Evolutionary conservation across 768 basidiomycete species (phyloP).

Genomic region (Mycena belliarum): DNA sequence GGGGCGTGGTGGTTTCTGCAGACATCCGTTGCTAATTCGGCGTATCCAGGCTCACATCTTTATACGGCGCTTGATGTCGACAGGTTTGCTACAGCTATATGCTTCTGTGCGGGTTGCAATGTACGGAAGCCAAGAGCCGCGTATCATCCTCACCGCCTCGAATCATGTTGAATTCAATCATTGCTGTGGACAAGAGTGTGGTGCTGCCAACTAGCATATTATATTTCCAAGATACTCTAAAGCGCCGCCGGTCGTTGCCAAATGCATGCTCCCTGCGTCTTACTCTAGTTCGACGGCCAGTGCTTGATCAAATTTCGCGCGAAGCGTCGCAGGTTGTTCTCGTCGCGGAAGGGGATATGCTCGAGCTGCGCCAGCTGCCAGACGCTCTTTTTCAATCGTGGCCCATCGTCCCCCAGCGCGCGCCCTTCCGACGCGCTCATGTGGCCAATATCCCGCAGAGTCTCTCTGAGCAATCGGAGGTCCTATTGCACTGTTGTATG

Average conservation of each 20-base stretch:
- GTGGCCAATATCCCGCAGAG: slow-evolving; percentile 4
- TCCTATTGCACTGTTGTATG: not conserved
- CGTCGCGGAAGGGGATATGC: slow-evolving; percentile 22
- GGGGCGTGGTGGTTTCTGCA: not conserved
- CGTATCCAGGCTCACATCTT: no score
- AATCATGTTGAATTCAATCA: no score
- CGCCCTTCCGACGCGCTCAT: slow-evolving; percentile 5
- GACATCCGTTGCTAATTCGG: not conserved
- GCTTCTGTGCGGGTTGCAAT: no score
- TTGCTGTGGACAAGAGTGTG: no score
- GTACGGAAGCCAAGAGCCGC: no score
- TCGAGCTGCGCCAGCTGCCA: slow-evolving; percentile 10
- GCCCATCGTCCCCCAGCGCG: slow-evolving; percentile 4
- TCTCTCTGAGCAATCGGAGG: not conserved
- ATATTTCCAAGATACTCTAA: no score
- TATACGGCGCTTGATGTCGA: no score
- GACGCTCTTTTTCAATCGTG: slow-evolving; percentile 9
- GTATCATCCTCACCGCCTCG: no score
- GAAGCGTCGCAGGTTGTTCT: not conserved
- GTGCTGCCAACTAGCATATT: no score
- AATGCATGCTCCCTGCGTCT: not conserved
- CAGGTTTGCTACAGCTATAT: no score
- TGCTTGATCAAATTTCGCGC: slow-evolving; percentile 2
- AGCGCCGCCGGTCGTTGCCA: not conserved
- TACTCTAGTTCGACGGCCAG: slow-evolving; percentile 2